A percentile compares a stretch with the other conserved stretches of the same genome.
Evolutionary conservation across 805 yeast genomes (phyloP).

Genomic region (Wickerhamomyces rabaulensis): DNA sequence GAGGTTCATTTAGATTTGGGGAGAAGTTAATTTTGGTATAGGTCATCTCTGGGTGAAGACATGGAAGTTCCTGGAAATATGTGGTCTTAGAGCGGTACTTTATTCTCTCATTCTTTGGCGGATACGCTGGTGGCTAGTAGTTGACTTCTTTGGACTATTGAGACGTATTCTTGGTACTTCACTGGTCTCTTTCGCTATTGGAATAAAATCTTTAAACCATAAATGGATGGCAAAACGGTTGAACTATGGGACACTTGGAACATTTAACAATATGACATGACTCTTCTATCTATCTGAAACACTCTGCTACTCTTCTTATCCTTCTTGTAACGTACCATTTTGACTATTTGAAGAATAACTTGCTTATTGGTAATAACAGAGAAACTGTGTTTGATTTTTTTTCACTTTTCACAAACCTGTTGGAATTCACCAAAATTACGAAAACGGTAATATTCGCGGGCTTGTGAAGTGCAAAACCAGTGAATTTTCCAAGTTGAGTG

Average conservation of each 20-base stretch:
- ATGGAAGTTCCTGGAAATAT: too few relatives aligned
- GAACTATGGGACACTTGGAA: neutral
- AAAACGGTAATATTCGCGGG: conserved; percentile 1
- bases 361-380: neutral
- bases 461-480: neutral
- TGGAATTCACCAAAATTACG: neutral
- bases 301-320: neutral
- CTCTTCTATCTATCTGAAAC: neutral
- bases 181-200: too few relatives aligned
- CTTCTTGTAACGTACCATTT: conserved; percentile 8
- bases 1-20: neutral
- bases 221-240: neutral
- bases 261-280: neutral
- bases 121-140: too few relatives aligned
- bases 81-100: too few relatives aligned
- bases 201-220: too few relatives aligned
- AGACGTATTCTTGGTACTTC: too few relatives aligned
- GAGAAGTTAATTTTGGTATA: too few relatives aligned
- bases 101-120: too few relatives aligned
- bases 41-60: neutral
- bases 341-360: conserved; percentile 1
- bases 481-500: too few relatives aligned
- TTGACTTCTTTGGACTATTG: too few relatives aligned
- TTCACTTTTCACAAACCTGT: neutral
- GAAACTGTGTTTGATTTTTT: neutral